A percentile compares a stretch with the other conserved stretches of the same genome.
Conservation (phyloP, 2,329 filamentous ascomycete genomes). For the Talaromyces sp. region DNA sequence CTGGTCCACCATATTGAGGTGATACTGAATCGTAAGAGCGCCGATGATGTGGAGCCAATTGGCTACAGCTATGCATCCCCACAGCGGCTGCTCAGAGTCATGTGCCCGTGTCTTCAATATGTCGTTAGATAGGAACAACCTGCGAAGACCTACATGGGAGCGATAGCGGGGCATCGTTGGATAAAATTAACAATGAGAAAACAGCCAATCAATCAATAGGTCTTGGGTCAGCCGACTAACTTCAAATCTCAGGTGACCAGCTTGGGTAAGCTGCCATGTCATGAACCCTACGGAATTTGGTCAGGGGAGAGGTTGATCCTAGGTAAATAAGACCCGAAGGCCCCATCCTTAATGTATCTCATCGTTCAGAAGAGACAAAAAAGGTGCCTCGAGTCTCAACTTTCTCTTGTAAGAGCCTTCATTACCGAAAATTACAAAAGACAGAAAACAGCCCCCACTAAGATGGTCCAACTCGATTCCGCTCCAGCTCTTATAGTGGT, state of each 20-base stretch:
- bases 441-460: background rate
- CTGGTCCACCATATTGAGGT: no score
- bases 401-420: background rate
- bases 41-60: no score
- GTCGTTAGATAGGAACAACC: background rate
- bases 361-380: background rate
- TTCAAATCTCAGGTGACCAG: background rate
- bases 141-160: no score
- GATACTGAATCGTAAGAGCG: no score
- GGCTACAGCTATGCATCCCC: no score
- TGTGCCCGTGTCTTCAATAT: no score
- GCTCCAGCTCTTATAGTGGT: conserved; percentile 11
- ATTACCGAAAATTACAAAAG: conserved; percentile 4
- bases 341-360: background rate
- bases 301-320: conserved; percentile 1
- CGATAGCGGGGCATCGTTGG: no score
- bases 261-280: background rate
- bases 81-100: no score
- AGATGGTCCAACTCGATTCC: conserved; percentile 14
- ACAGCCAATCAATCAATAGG: background rate
- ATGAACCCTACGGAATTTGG: background rate
- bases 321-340: conserved; percentile 2
- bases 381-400: background rate
- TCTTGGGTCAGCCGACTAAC: background rate
- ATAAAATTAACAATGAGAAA: background rate